Conservation (phyloP, 2,329 filamentous ascomycete species). For the Alternaria ventricosa region DNA sequence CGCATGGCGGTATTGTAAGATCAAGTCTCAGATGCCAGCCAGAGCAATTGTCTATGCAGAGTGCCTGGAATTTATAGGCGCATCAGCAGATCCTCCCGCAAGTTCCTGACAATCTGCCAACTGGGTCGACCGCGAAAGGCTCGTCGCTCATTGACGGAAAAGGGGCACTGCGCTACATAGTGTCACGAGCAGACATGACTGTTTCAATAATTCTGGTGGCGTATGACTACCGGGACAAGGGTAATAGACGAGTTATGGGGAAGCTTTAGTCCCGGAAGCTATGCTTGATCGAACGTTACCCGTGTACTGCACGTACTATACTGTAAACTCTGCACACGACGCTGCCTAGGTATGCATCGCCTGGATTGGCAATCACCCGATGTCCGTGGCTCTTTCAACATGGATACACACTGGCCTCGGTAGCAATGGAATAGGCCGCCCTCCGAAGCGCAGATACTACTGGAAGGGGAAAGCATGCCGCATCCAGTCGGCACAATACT, state of each 20-base stretch:
- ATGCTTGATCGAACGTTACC: slow-evolving; percentile 15
- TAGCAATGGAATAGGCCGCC: not conserved
- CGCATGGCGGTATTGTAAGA: slow-evolving; percentile 26
- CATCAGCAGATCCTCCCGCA: not conserved
- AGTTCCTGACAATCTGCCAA: not conserved
- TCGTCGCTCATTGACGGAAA: slow-evolving; percentile 18
- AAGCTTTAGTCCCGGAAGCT: slow-evolving; percentile 12
- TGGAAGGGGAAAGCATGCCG: not conserved
- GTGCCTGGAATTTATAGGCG: not conserved
- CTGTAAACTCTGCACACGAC: slow-evolving; percentile 8
- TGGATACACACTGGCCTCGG: not conserved
- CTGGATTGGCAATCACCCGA: not conserved
- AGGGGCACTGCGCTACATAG: not conserved
- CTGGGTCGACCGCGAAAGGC: not conserved
- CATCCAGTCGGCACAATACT: not conserved
- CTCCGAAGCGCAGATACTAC: not conserved
- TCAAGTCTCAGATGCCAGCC: not conserved
- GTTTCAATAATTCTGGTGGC: slow-evolving; percentile 7
- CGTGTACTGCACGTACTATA: slow-evolving; percentile 9
- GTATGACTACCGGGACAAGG: slow-evolving; percentile 16
- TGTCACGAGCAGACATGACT: slow-evolving; percentile 18
- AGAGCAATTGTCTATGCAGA: not conserved
- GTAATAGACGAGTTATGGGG: slow-evolving; percentile 22
- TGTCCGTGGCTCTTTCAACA: not conserved
- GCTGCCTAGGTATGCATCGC: not conserved